A percentile compares a stretch with the other conserved stretches of the same genome.
Evolutionary conservation across 164 flowering plant genomes (phyloP).

Genomic region (Paratinospora sagittata): DNA sequence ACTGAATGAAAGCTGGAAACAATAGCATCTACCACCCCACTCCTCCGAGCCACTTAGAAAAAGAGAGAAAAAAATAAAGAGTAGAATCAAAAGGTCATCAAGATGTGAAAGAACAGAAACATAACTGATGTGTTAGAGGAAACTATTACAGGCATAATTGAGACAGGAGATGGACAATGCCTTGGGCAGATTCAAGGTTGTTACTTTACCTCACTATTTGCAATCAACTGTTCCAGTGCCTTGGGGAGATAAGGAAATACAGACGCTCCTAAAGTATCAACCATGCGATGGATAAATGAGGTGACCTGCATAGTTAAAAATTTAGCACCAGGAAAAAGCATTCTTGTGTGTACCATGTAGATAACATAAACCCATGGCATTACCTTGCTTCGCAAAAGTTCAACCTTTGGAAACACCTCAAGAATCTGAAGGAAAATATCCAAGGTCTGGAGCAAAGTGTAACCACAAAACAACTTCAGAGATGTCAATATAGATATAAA

Average conservation of each 20-base stretch:
- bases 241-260: constrained; percentile 90
- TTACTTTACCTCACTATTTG: constrained; percentile 70
- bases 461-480: constrained; percentile 6
- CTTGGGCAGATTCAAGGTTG: neutral
- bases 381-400: constrained; percentile 79
- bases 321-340: constrained; percentile 11
- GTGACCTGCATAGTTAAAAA: constrained; percentile 48
- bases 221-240: constrained; percentile 84
- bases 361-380: neutral
- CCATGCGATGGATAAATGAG: constrained; percentile 97
- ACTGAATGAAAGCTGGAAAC: too few species aligned
- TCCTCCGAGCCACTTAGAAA: too few species aligned
- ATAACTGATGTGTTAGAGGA: neutral
- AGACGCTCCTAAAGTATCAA: constrained; percentile 81
- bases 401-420: constrained; percentile 75
- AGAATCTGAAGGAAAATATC: constrained; percentile 86
- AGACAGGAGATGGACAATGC: neutral
- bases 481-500: neutral
- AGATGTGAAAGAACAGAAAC: neutral
- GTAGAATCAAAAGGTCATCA: neutral
- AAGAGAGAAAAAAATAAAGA: too few species aligned
- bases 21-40: too few species aligned
- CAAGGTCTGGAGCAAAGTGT: constrained; percentile 54
- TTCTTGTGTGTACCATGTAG: neutral
- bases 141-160: neutral